Percentiles rank a stretch among this genome's conserved stretches.
Evolutionary conservation across 2,329 filamentous ascomycete species (phyloP).

Genomic region (Botrytis paeoniae): DNA sequence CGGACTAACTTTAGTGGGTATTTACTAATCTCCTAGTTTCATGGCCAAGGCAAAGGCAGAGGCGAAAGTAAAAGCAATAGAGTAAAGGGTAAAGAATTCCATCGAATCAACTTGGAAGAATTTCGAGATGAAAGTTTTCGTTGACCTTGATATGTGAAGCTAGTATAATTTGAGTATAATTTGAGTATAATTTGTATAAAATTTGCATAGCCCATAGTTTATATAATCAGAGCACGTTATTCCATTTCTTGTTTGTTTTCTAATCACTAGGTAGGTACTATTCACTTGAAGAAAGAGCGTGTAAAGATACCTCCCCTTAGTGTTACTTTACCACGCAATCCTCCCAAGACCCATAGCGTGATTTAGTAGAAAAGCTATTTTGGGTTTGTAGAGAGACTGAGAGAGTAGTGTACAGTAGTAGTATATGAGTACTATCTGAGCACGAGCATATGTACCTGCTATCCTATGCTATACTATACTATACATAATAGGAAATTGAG

Average conservation of each 20-base stretch:
- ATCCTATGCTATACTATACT: too few relatives aligned
- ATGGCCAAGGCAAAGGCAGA: neutral
- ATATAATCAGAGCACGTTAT: neutral
- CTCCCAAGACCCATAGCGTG: neutral
- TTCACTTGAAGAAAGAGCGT: too few relatives aligned
- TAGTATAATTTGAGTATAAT: neutral
- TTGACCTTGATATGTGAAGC: neutral
- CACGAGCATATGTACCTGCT: neutral
- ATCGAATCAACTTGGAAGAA: neutral
- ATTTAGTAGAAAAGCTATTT: neutral
- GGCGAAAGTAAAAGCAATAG: neutral
- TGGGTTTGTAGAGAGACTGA: neutral
- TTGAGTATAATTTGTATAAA: neutral
- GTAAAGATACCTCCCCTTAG: too few relatives aligned
- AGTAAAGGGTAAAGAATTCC: neutral
- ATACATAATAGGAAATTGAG: neutral
- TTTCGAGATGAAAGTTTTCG: neutral
- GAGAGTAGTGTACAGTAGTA: neutral
- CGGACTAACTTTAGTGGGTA: neutral
- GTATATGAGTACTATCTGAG: neutral
- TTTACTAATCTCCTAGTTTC: neutral
- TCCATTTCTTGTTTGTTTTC: neutral
- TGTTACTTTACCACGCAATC: too few relatives aligned
- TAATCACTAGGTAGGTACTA: too few relatives aligned
- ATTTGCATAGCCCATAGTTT: neutral